Evolutionary conservation across 306 rosid genomes (phyloP), one percentile per base, ranked within the genome.

Genomic region (Oemleria cerasiformis): DNA sequence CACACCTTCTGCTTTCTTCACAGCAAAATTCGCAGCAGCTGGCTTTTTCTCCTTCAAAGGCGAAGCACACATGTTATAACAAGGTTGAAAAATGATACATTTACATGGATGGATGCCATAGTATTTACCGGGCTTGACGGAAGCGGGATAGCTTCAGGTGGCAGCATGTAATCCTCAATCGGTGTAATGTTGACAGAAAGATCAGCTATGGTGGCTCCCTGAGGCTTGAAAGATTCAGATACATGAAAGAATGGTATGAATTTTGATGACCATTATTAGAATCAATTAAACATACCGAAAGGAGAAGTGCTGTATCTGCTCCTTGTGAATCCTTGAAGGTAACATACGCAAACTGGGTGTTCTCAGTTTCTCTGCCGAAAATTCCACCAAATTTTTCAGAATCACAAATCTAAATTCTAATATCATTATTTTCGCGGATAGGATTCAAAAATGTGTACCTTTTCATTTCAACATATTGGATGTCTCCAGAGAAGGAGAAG

Each of bases 401-500:
- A 67, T 64, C 84, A 36, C 7, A 6, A 43, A 57, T 8, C 57
- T 53, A 53, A n/a, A 53, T n/a, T 65, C 77, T 45, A 70, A 16
- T 55, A 41, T 70, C 42, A 61, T 67, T 47, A 50, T 2, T 21
- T 56, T 40, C n/a, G 0, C 30, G 9, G 3, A 58, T 14, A 6
- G 49, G 9, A 8, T 11, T 50, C 38, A 16, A 30, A 55, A 73
- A 49, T 19, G 42, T 85, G 77, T 45, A 93, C 98, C 94, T 84
- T 77, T 82, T 87, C 85, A 88, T 84, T 81, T 93, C 98, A 45
- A 90, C 81, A 74, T 84, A 84, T 40, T 65, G 90, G 67, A 90
- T 84, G 44, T 83, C 89, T 41, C 98, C 98, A 5, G 94, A 87
- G 79, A 93, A 88, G 59, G 97, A 93, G 78, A 88, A 90, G 89